These are phyloP conservation scores for Obelidium mucronatum DNA, from an alignment of 192 early-diverging fungal species.

Conservation along the genomic window DNA sequence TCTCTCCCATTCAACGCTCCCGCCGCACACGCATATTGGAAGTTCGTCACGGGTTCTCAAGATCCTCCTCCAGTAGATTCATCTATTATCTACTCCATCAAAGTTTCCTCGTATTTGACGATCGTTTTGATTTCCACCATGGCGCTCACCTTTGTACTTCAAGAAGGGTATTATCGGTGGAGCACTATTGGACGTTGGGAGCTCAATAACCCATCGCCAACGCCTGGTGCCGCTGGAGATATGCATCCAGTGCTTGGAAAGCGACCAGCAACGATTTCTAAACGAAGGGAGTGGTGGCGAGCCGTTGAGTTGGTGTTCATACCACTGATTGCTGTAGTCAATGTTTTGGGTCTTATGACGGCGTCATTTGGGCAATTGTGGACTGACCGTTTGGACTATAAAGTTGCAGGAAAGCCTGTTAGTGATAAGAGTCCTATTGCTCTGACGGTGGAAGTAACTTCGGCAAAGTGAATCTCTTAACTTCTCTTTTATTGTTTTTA, in stretches of 20 bases:
- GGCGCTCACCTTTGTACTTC: not conserved
- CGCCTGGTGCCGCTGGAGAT: not conserved
- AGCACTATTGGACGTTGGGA: not conserved
- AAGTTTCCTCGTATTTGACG: too few species aligned
- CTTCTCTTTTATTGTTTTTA: too few species aligned
- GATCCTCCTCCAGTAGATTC: too few species aligned
- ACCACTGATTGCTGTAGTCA: not conserved
- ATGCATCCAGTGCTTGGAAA: not conserved
- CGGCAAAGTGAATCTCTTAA: too few species aligned
- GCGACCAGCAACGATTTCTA: not conserved
- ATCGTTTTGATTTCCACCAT: not conserved
- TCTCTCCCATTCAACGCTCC: not conserved
- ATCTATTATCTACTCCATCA: too few species aligned
- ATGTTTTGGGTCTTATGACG: not conserved
- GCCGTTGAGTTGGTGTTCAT: not conserved
- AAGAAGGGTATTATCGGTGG: not conserved
- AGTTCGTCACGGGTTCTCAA: not conserved
- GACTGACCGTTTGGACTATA: slow-evolving; percentile 38
- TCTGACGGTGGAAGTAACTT: too few species aligned
- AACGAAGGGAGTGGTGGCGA: not conserved
- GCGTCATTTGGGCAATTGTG: slow-evolving; percentile 31
- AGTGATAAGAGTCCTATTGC: too few species aligned
- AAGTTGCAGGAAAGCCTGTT: slow-evolving; percentile 43
- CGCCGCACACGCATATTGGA: not conserved
- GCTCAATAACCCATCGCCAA: not conserved